A percentile compares a stretch with the other conserved stretches of the same genome.
Conservation (phyloP, 2,329 filamentous ascomycete genomes). For the Hypoxylon sp. region DNA sequence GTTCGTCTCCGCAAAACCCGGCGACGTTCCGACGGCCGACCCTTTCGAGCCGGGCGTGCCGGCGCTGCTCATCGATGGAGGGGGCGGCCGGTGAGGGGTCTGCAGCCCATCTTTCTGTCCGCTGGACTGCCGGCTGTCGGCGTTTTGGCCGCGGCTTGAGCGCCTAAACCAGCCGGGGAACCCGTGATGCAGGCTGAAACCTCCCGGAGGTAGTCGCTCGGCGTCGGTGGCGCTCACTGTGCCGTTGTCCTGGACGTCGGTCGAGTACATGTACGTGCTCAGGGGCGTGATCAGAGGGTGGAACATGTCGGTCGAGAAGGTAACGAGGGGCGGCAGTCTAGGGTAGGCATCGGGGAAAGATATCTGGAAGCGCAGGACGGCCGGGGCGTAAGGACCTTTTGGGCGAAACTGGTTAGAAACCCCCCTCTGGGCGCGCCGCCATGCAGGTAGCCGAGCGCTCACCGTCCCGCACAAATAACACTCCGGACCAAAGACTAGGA, state of each 20-base stretch:
- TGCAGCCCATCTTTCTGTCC: constrained; percentile 47
- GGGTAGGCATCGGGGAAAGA: constrained; percentile 86
- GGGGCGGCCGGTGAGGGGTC: constrained; percentile 44
- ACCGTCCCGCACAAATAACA: constrained; percentile 92
- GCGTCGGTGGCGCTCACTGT: constrained; percentile 85
- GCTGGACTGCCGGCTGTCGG: constrained; percentile 51
- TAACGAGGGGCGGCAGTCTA: constrained; percentile 79
- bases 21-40: constrained; percentile 42
- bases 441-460: constrained; percentile 37
- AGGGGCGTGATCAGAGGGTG: constrained; percentile 91
- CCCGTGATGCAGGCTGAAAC: constrained; percentile 88
- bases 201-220: constrained; percentile 83
- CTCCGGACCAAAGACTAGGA: constrained; percentile 84
- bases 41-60: constrained; percentile 39
- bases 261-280: constrained; percentile 94
- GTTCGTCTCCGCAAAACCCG: constrained; percentile 52
- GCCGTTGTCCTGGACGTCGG: constrained; percentile 75
- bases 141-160: constrained; percentile 52
- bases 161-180: constrained; percentile 90
- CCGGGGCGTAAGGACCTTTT: constrained; percentile 87
- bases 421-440: constrained; percentile 2
- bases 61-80: constrained; percentile 36
- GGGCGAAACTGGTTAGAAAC: constrained; percentile 30
- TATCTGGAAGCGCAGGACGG: constrained; percentile 88
- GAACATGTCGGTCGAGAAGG: constrained; percentile 92